phyloP scores from a whole-genome alignment of 1,284 basidiomycete species.

The Moniliophthora roreri region DNA sequence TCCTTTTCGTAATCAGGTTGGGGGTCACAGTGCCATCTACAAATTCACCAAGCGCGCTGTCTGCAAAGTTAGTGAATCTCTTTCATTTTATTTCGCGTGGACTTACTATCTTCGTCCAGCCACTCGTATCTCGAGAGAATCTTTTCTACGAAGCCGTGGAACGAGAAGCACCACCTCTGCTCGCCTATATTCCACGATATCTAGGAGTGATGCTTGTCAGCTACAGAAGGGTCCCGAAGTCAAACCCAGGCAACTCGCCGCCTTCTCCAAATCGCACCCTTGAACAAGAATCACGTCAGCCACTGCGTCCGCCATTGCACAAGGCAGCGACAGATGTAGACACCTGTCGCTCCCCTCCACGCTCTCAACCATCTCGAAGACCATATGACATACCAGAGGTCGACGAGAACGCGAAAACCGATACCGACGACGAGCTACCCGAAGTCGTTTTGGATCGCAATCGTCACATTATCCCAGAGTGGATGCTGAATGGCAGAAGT shows the following conservation, averaged over 20 bases:
- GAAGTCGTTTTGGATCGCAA: slow-evolving; percentile 93
- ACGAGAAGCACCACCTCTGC: slow-evolving; percentile 85
- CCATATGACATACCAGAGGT: slow-evolving; percentile 15
- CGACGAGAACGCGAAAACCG: slow-evolving; percentile 38
- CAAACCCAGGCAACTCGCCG: slow-evolving; percentile 25
- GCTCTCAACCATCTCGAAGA: background rate
- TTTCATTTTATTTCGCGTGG: slow-evolving; percentile 20
- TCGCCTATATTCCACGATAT: slow-evolving; percentile 95
- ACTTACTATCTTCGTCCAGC: slow-evolving; percentile 47
- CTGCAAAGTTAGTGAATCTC: slow-evolving; percentile 76
- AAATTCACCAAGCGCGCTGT: slow-evolving; percentile 98
- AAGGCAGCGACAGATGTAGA: slow-evolving; percentile 35
- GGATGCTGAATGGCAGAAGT: slow-evolving; percentile 71
- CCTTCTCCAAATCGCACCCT: slow-evolving; percentile 26
- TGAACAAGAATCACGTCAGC: slow-evolving; percentile 12
- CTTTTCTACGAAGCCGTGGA: slow-evolving; percentile 98
- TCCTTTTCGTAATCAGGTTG: slow-evolving; percentile 97
- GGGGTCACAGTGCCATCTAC: slow-evolving; percentile 96
- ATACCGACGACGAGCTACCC: slow-evolving; percentile 73
- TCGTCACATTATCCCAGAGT: slow-evolving; percentile 94
- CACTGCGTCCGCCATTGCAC: slow-evolving; percentile 27
- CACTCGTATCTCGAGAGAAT: slow-evolving; percentile 95
- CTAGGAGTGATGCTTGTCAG: slow-evolving; percentile 98
- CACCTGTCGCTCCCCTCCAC: slow-evolving; percentile 1
- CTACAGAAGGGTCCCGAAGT: slow-evolving; percentile 77